Base-by-base conservation (phyloP, 2,329 filamentous ascomycete species). In the Xylaria sp. region DNA sequence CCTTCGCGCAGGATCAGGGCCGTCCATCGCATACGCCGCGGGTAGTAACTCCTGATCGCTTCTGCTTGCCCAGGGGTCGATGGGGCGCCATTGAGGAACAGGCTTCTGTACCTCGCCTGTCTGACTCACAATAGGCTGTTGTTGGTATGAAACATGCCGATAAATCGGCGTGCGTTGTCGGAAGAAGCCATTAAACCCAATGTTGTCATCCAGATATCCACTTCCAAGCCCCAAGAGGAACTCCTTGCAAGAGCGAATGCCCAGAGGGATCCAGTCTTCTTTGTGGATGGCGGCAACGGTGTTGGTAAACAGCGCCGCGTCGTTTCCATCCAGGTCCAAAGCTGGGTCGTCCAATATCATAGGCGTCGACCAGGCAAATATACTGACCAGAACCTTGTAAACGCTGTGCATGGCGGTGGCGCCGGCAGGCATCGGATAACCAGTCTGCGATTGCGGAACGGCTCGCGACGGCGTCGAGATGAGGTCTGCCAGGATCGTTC, bases 221-320 rank as follows among this genome's bases (percentile, higher is more conserved):
- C 72, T 73, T 7, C 81, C 81, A 0, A 84, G 72, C 9, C 69
- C 71, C 37, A 79, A 63, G 26, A 85, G 69, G 45, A 83, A 84
- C 17, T 82, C 78, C 39, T 72, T 73, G 6, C 75, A 77, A 4
- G 78, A 79, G 8, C 64, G 61, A 8, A 83, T 77, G 7, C 75
- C 74, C 41, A 74, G 73, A 7, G 76, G 63, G 7, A 66, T 54
- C 82, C 82, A 85, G 1, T 73, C 69, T 7, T 76, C 73, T 48
- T 76, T 74, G 39, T 75, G 74, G 44, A 82, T 69, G n/a, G 81
- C 71, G 37, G 71, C 71, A n/a, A 74, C 70, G 1, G 78, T 69
- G 3, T 72, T 73, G 34, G 71, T 71, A 52, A 80, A 69, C 7
- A 81, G 63, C 7, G 72, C 72, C 16, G 72, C 71, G 51, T 83